phyloP scores from a whole-genome alignment of 805 yeast species.

The Metschnikowia santaceciliae region DNA sequence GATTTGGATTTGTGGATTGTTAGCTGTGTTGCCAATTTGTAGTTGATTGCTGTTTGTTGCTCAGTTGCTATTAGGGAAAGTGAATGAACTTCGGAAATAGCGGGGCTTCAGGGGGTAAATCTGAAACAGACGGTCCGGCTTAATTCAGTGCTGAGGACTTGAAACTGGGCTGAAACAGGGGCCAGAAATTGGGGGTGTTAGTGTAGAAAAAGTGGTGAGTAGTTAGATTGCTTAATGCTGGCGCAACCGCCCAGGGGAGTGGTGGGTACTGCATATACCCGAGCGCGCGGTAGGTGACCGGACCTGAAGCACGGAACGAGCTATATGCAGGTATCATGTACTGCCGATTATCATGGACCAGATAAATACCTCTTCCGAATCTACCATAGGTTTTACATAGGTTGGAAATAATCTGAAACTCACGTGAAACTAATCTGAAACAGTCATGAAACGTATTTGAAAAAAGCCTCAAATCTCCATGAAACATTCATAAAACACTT shows the following conservation, averaged over 20 bases:
- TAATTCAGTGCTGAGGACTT: background rate
- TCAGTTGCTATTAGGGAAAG: no score
- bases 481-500: background rate
- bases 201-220: background rate
- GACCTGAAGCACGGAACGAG: background rate
- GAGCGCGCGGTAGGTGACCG: background rate
- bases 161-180: background rate
- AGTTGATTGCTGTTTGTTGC: no score
- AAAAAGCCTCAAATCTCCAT: background rate
- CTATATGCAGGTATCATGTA: no score
- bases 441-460: background rate
- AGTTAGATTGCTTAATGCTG: slow-evolving; percentile 3
- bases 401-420: background rate
- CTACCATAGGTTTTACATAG: no score
- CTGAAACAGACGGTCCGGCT: background rate
- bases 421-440: background rate
- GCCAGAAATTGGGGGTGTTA: background rate
- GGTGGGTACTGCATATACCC: background rate
- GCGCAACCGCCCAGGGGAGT: slow-evolving; percentile 4
- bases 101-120: no score
- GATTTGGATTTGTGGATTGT: no score
- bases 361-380: no score
- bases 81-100: no score
- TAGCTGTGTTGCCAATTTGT: no score
- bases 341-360: no score